Base-by-base conservation (phyloP, 306 rosid species). In the Quercus gilva region DNA sequence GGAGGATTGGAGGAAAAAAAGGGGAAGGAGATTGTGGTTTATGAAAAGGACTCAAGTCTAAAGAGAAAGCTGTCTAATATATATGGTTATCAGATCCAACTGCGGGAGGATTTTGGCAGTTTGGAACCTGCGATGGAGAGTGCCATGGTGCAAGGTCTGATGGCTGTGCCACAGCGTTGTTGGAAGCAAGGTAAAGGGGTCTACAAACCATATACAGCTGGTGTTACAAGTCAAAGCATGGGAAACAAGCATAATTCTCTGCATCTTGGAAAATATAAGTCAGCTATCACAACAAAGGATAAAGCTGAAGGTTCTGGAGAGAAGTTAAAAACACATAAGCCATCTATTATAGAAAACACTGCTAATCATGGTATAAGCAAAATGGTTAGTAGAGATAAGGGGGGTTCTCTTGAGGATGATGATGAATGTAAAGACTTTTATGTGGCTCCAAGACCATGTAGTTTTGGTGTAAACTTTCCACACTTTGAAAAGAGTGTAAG, bases 91-190 rank as follows among this genome's bases (percentile, higher is more conserved):
- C 83, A 23, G 73, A 74, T 29, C 28, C 58, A 56, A 55, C 53
- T 74, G 78, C 69, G 55, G 55, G 65, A 76, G 61, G 79, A 82
- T 67, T 69, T 53, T 15, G 52, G n/a, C 52, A 18, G 76, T 73
- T 56, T 69, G 74, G 79, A 61, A 52, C 75, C 55, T 85, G 51
- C 83, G 69, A 69, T 82, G 29, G 77, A 64, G 70, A 79, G 86
- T 79, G 76, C 81, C 59, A 28, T 81, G 60, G 94, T 87, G 71
- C 80, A 45, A 74, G 94, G 88, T 75, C 68, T 92, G 91, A 89
- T 83, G 92, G 78, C 94, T 67, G 56, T 82, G 33, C 84, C 98
- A 23, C 83, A 77, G 68, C 90, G 86, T 81, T 87, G 91, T 69
- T 84, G 86, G 91, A 85, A 84, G 72, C 81, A 85, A 56, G 85